phyloP scores from a whole-genome alignment of 2,329 filamentous ascomycete genomes.

The Ceratocystis albifundus region DNA sequence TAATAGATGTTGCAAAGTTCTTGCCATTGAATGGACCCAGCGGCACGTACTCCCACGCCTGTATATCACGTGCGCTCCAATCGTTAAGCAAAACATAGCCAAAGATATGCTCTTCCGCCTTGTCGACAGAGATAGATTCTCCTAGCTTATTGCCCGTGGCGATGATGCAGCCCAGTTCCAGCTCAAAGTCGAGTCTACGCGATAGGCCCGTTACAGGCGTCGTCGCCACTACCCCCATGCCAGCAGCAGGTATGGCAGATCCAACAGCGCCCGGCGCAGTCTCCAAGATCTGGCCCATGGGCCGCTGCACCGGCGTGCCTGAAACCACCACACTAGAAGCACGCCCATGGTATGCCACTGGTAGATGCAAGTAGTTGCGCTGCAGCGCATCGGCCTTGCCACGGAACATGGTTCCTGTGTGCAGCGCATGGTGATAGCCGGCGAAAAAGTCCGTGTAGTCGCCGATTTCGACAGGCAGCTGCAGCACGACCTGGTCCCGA shows the following conservation, averaged over 20 bases:
- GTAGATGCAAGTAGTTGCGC: constrained; percentile 62
- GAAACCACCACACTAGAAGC: constrained; percentile 60
- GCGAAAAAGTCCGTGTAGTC: constrained; percentile 72
- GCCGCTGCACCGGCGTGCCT: constrained; percentile 53
- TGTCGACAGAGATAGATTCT: constrained; percentile 46
- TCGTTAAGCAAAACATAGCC: constrained; percentile 53
- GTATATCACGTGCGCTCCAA: constrained; percentile 47
- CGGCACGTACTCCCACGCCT: constrained; percentile 44
- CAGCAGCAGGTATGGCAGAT: not conserved
- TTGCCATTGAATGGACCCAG: constrained; percentile 49
- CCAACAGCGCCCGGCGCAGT: not conserved
- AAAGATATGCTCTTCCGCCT: constrained; percentile 56
- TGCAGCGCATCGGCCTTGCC: constrained; percentile 58
- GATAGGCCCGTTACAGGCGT: constrained; percentile 16
- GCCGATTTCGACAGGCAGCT: constrained; percentile 59
- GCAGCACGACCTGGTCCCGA: constrained; percentile 27
- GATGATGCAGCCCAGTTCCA: constrained; percentile 60
- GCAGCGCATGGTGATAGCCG: constrained; percentile 58
- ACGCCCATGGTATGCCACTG: constrained; percentile 62
- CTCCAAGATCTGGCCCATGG: constrained; percentile 53
- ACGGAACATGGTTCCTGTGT: constrained; percentile 52
- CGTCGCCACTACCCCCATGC: not conserved
- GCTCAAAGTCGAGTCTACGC: constrained; percentile 50
- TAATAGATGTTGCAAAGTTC: constrained; percentile 44
- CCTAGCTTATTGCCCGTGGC: constrained; percentile 50